Conservation (phyloP, 2,329 filamentous ascomycete genomes). For the Simplicillium aogashimaense region DNA sequence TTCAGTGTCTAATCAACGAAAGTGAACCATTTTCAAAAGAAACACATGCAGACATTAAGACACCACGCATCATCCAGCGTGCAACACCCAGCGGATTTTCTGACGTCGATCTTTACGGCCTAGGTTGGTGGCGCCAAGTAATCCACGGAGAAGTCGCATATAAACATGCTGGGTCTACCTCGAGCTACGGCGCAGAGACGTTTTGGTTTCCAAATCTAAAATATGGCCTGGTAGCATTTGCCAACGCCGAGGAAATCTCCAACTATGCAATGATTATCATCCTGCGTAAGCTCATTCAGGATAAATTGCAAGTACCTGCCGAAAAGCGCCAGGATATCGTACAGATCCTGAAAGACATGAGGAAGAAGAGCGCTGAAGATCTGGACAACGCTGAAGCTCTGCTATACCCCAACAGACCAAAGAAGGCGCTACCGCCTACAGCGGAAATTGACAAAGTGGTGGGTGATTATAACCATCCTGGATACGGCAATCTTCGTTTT, state of each 20-base stretch:
- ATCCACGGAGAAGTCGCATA: conserved; percentile 16
- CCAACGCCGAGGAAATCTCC: conserved; percentile 17
- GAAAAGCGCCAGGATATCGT: no score
- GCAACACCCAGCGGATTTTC: not conserved
- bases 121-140: conserved; percentile 17
- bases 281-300: no score
- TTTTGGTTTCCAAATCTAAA: conserved; percentile 19
- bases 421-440: no score
- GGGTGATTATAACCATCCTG: no score
- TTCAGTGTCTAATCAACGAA: conserved; percentile 15
- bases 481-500: no score
- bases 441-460: no score
- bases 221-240: conserved; percentile 19
- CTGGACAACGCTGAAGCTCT: no score
- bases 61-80: conserved; percentile 20
- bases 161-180: conserved; percentile 17
- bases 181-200: conserved; percentile 14
- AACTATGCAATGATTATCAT: no score
- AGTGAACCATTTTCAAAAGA: conserved; percentile 10
- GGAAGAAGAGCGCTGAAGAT: no score
- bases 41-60: conserved; percentile 13
- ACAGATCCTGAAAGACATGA: no score
- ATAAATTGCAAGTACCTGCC: no score
- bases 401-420: no score
- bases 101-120: conserved; percentile 14